These are phyloP conservation scores for Nemania abortiva DNA, from an alignment of 2,329 filamentous ascomycete genomes.

Conservation along the genomic window DNA sequence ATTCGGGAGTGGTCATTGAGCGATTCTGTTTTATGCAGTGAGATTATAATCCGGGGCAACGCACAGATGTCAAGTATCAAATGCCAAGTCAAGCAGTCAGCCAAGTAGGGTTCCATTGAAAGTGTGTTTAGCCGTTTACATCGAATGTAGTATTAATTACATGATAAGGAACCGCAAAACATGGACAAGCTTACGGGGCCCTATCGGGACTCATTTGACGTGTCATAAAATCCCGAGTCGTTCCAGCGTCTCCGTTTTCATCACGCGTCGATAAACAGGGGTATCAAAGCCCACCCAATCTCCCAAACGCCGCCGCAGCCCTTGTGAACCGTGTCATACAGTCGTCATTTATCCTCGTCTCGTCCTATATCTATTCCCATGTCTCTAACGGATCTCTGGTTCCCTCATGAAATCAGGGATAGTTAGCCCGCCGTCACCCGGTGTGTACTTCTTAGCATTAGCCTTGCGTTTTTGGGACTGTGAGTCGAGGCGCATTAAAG, in stretches of 20 bases:
- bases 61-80: background rate
- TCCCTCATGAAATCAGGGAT: slow-evolving; percentile 58
- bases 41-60: background rate
- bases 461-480: slow-evolving; percentile 50
- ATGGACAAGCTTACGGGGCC: background rate
- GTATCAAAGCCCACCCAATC: slow-evolving; percentile 37
- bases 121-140: background rate
- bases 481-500: slow-evolving; percentile 49
- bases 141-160: background rate
- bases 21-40: background rate
- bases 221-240: background rate
- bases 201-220: background rate
- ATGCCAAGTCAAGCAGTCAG: background rate
- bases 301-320: slow-evolving; percentile 32
- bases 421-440: slow-evolving; percentile 52
- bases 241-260: slow-evolving; percentile 4
- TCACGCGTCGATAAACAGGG: slow-evolving; percentile 24
- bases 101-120: background rate
- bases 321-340: slow-evolving; percentile 20
- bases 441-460: slow-evolving; percentile 46
- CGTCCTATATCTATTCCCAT: background rate
- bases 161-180: background rate
- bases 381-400: slow-evolving; percentile 55
- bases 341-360: slow-evolving; percentile 17
- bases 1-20: background rate